These are phyloP conservation scores for Pseudonitzschia delicatissima DNA, from an alignment of 108 stramenopile species.

Conservation along the genomic window DNA sequence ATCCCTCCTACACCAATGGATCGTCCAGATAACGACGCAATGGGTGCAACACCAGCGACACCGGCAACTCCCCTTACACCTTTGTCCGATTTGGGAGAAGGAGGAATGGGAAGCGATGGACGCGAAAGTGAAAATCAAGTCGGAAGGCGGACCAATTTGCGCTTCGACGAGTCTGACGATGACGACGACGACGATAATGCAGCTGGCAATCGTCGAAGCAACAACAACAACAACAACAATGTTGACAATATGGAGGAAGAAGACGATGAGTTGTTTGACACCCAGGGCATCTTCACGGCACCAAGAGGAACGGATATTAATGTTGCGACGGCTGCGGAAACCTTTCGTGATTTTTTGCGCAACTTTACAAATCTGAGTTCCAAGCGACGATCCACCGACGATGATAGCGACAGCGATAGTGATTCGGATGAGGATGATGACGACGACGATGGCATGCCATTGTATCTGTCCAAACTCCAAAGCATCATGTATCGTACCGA, in stretches of 20 bases:
- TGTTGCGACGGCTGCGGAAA: constrained; percentile 66
- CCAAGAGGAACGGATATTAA: constrained; percentile 84
- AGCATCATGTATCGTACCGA: constrained; percentile 16
- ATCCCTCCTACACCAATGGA: constrained; percentile 12
- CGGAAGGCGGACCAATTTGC: background rate
- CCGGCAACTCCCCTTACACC: constrained; percentile 4
- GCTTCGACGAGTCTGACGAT: background rate
- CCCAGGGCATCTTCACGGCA: constrained; percentile 18
- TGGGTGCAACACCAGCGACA: constrained; percentile 1
- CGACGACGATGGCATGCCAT: constrained; percentile 34
- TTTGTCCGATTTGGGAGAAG: background rate
- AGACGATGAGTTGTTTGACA: constrained; percentile 5
- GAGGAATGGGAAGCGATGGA: background rate
- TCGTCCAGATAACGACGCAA: background rate
- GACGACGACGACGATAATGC: background rate
- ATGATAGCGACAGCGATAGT: constrained; percentile 24
- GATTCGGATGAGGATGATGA: constrained; percentile 22
- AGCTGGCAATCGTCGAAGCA: background rate
- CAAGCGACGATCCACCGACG: background rate
- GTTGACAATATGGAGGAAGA: constrained; percentile 3
- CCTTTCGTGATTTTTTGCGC: constrained; percentile 74
- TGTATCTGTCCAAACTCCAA: constrained; percentile 28
- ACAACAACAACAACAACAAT: constrained; percentile 3
- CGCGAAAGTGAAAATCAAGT: background rate
- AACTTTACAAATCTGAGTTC: constrained; percentile 43